Evolutionary conservation across 805 yeast genomes (phyloP).

Genomic region (Metschnikowia cerradonensis): DNA sequence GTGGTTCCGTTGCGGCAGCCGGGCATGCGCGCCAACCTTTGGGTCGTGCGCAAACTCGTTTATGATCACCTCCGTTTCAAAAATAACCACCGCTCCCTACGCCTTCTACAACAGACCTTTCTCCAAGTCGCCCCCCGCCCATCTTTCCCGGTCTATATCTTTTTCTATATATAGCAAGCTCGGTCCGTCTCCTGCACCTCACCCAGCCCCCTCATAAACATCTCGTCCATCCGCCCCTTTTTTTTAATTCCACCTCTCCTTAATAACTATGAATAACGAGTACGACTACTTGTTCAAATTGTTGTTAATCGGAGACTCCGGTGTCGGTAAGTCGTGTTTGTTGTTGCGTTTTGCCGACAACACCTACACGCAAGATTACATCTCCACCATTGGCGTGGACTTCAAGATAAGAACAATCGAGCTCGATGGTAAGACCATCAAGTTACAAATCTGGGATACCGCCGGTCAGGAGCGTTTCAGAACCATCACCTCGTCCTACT

Average conservation of each 20-base stretch:
- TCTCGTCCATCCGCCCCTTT: neutral
- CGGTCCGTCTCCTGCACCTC: neutral
- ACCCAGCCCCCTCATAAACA: neutral
- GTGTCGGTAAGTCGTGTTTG: conserved; percentile 96
- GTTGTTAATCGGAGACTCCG: conserved; percentile 94
- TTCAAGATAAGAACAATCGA: conserved; percentile 88
- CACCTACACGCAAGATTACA: conserved; percentile 94
- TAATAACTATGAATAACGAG: conserved; percentile 68
- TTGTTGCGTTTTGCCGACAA: conserved; percentile 94
- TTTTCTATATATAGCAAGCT: neutral
- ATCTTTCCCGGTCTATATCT: neutral
- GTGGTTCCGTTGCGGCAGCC: conserved; percentile 1
- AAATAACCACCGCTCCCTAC: conserved; percentile 4
- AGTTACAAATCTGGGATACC: conserved; percentile 98
- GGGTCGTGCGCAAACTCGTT: conserved; percentile 6
- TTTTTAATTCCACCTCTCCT: neutral
- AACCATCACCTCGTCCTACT: conserved; percentile 94
- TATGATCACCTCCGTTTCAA: conserved; percentile 3
- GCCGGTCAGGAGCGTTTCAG: conserved; percentile 99
- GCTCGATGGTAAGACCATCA: conserved; percentile 93
- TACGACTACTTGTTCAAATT: conserved; percentile 97
- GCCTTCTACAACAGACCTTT: neutral
- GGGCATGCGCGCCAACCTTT: conserved; percentile 1
- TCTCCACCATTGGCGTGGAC: conserved; percentile 97
- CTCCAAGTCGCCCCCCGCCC: neutral